Evolutionary conservation across 1,139 yeast genomes (phyloP), one percentile per base, ranked within the genome.

Genomic region (Zygotorulaspora mrakii): DNA sequence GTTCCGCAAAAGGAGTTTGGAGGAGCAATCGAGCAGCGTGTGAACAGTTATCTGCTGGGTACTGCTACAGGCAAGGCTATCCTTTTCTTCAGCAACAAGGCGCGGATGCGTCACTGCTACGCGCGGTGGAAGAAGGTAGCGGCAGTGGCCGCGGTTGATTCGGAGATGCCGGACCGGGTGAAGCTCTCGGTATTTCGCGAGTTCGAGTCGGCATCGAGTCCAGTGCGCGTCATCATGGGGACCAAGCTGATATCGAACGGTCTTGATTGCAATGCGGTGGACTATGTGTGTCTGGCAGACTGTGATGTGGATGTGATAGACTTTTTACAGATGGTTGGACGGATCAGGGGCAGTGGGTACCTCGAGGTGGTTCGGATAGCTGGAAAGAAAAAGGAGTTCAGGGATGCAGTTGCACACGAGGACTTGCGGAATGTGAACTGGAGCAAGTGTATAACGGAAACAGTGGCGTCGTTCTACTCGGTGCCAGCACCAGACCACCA

Each of bases 51-150:
- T 12, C 24, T 30, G 14, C 23, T 30, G 3, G 24, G 31, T 9
- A 30, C 33, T 7, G 3, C 10, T 8, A 17, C 14, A 3, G 24
- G 33, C 24, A 30, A 30, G 8, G 33, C 24, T 3, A 30, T 30
- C 23, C 18, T 30, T n/a, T 17, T 30, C 24, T 30, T 30, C 16
- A 30, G 33, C 14, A 16, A 30, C 16, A 30, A 30, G 33, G 14
- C 33, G 9, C 33, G 33, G 12, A 30, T 30, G 33, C 3, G 33
- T 12, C 6, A 14, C 13, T 20, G 33, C 24, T 30, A 30, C 14
- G 33, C 17, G 24, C 33, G 14, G 3, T 17, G 33, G 24, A 30
- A 30, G 12, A 3, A 7, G 13, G 4, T 5, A 8, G 4, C 22
- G 24, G 23, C 2, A 14, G 16, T 17, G 4, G 33, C 23, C 9